phyloP scores from a whole-genome alignment of 306 rosid genomes.

The Medicago ruthenica region DNA sequence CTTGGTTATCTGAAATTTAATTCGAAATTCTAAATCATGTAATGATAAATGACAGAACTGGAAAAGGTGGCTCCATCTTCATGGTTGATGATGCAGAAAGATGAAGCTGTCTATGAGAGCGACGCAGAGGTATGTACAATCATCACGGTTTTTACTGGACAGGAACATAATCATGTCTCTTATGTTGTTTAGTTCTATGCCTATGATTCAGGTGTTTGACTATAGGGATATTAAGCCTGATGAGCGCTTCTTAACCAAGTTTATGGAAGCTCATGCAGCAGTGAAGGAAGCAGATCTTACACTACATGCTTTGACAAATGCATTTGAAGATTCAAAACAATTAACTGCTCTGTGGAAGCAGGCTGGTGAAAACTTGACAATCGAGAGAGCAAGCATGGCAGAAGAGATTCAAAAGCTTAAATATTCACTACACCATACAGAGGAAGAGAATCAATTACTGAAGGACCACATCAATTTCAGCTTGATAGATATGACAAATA shows the following conservation, averaged over 20 bases:
- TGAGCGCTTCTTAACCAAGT: slow-evolving; percentile 59
- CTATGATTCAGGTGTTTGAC: slow-evolving; percentile 54
- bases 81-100: slow-evolving; percentile 45
- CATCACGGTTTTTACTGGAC: slow-evolving; percentile 1
- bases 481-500: slow-evolving; percentile 64
- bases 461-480: slow-evolving; percentile 57
- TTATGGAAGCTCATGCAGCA: slow-evolving; percentile 75
- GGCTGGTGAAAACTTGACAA: slow-evolving; percentile 63
- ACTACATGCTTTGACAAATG: slow-evolving; percentile 78
- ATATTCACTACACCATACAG: slow-evolving; percentile 56
- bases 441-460: slow-evolving; percentile 62
- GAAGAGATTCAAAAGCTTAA: slow-evolving; percentile 71
- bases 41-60: slow-evolving; percentile 60
- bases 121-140: slow-evolving; percentile 56
- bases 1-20: slow-evolving; percentile 33
- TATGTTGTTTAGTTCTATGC: slow-evolving; percentile 37
- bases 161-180: slow-evolving; percentile 37
- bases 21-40: slow-evolving; percentile 39
- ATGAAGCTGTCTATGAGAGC: slow-evolving; percentile 47
- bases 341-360: slow-evolving; percentile 71
- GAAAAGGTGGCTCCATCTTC: slow-evolving; percentile 47
- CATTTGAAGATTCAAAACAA: slow-evolving; percentile 76
- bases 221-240: slow-evolving; percentile 46
- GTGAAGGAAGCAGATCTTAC: slow-evolving; percentile 83
- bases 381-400: slow-evolving; percentile 63